phyloP scores from a whole-genome alignment of 306 rosid genomes.

The Quercus engelmannii region DNA sequence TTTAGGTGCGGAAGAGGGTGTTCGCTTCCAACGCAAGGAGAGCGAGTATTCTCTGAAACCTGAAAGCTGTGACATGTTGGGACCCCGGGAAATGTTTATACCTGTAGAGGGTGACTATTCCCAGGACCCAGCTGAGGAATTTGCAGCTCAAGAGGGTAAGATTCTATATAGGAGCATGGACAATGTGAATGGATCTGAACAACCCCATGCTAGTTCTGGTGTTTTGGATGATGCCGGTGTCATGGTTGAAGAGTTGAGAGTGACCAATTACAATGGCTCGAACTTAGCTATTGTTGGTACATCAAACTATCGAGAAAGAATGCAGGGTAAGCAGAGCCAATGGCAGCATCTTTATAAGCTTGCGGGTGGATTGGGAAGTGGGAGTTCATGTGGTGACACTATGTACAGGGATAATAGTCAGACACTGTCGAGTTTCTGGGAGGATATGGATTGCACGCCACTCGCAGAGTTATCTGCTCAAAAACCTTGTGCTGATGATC shows the following conservation, averaged over 20 bases:
- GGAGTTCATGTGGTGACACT: constrained; percentile 39
- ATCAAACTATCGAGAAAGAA: constrained; percentile 45
- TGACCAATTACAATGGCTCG: constrained; percentile 50
- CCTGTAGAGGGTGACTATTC: constrained; percentile 35
- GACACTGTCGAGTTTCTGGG: constrained; percentile 41
- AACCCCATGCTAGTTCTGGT: constrained; percentile 21
- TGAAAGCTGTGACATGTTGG: constrained; percentile 30
- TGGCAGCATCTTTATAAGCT: constrained; percentile 70
- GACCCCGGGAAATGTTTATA: constrained; percentile 39
- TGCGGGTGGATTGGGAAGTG: constrained; percentile 59
- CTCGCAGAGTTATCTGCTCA: constrained; percentile 45
- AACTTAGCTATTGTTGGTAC: constrained; percentile 59
- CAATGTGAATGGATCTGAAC: constrained; percentile 37
- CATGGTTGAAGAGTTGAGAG: constrained; percentile 60
- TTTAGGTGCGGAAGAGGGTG: constrained; percentile 42
- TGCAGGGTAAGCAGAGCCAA: constrained; percentile 43
- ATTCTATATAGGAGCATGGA: constrained; percentile 25
- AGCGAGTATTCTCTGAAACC: constrained; percentile 32
- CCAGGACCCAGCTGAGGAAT: constrained; percentile 29
- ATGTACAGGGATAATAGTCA: constrained; percentile 43
- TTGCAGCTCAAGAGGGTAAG: constrained; percentile 41
- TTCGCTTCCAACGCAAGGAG: constrained; percentile 50
- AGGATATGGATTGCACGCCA: constrained; percentile 45
- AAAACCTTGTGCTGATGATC: constrained; percentile 43
- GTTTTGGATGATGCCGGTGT: constrained; percentile 36